A percentile compares a stretch with the other conserved stretches of the same genome.
Evolutionary conservation across 2,329 filamentous ascomycete species (phyloP).

Genomic region (Cytospora schulzeri): DNA sequence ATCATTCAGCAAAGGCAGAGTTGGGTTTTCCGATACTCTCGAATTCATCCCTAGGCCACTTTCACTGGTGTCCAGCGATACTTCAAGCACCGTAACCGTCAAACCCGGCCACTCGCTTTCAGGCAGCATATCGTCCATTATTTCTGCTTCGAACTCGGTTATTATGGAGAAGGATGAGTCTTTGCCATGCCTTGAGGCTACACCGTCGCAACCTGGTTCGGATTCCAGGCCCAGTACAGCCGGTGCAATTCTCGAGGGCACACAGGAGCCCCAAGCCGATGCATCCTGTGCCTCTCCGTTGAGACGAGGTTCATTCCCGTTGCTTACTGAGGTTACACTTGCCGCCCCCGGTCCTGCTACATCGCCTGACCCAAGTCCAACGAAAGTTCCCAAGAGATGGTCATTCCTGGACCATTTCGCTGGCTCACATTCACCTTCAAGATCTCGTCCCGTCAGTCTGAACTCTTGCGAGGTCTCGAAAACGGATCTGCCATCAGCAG

Average conservation of each 20-base stretch:
- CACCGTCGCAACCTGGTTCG: conserved; percentile 43
- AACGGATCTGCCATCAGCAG: conserved; percentile 38
- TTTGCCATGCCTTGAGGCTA: conserved; percentile 41
- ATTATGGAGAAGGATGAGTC: conserved; percentile 45
- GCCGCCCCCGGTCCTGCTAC: conserved; percentile 38
- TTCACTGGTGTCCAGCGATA: conserved; percentile 83
- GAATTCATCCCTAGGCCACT: conserved; percentile 83
- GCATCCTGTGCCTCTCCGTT: conserved; percentile 43
- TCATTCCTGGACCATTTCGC: conserved; percentile 63
- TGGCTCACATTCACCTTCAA: conserved; percentile 49
- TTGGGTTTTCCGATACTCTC: conserved; percentile 82
- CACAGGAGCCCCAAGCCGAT: conserved; percentile 39
- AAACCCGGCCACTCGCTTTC: conserved; percentile 72
- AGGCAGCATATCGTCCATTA: conserved; percentile 77
- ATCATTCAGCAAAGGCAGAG: conserved; percentile 51
- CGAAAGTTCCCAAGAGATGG: conserved; percentile 59
- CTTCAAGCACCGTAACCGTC: conserved; percentile 74
- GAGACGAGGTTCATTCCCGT: conserved; percentile 62
- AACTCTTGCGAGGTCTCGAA: conserved; percentile 45
- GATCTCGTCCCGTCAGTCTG: conserved; percentile 49
- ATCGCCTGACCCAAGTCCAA: conserved; percentile 48
- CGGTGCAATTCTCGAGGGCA: conserved; percentile 66
- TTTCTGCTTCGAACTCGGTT: conserved; percentile 58
- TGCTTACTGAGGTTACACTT: conserved; percentile 49
- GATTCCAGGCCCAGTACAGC: conserved; percentile 69